These are phyloP conservation scores for Dryas octopetala DNA, from an alignment of 306 rosid genomes.

Conservation along the genomic window DNA sequence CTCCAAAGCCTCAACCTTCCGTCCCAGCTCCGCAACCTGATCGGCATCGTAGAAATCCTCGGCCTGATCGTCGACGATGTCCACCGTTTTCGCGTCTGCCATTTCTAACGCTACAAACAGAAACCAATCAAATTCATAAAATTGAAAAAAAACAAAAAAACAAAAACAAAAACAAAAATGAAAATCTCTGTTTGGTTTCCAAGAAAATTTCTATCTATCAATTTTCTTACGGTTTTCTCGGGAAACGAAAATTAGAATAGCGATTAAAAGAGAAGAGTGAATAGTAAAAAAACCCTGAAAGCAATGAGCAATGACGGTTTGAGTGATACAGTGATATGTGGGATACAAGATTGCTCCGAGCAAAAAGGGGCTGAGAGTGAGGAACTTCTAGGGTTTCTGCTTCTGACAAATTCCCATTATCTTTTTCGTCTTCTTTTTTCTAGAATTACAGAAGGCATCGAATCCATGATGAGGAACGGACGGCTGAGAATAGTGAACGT, in stretches of 20 bases:
- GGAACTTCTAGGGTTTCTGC: slow-evolving; percentile 11
- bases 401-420: background rate
- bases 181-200: background rate
- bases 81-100: slow-evolving; percentile 52
- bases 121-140: background rate
- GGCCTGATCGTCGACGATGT: slow-evolving; percentile 44
- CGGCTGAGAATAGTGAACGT: slow-evolving; percentile 33
- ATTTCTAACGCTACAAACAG: slow-evolving; percentile 38
- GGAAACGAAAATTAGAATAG: background rate
- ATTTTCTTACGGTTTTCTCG: background rate
- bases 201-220: slow-evolving; percentile 1
- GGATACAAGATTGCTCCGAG: background rate
- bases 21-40: slow-evolving; percentile 42
- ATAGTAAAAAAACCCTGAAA: background rate
- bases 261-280: background rate
- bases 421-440: background rate
- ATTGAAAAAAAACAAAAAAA: background rate
- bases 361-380: background rate
- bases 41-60: slow-evolving; percentile 42
- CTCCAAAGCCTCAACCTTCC: slow-evolving; percentile 55
- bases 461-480: slow-evolving; percentile 13
- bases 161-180: background rate
- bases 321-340: background rate
- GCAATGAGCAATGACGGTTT: background rate
- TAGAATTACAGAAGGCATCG: background rate